Conservation (phyloP, 768 basidiomycete species). For the Lactarius evosmus region DNA sequence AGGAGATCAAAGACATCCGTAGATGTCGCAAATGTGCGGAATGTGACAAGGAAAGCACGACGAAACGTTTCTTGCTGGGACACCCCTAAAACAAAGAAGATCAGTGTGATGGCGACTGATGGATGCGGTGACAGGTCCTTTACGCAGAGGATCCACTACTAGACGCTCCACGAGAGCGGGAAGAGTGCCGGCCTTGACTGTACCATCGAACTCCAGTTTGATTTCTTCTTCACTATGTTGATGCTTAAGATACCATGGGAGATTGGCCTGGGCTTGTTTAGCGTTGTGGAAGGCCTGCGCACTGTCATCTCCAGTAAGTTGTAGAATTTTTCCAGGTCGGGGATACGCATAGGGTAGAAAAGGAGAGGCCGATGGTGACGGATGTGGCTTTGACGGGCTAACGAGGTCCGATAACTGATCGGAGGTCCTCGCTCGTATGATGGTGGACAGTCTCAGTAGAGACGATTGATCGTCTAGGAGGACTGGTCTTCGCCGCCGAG, state of each 20-base stretch:
- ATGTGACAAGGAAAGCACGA: conserved; percentile 77
- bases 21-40: conserved; percentile 73
- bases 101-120: background rate
- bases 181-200: conserved; percentile 65
- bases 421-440: conserved; percentile 17
- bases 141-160: conserved; percentile 58
- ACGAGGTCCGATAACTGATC: conserved; percentile 8
- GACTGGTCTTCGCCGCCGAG: conserved; percentile 17
- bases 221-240: conserved; percentile 57
- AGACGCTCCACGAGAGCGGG: conserved; percentile 69
- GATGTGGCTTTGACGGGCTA: background rate
- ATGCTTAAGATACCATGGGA: conserved; percentile 62
- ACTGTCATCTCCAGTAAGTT: conserved; percentile 43
- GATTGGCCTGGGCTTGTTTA: conserved; percentile 35
- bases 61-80: conserved; percentile 40
- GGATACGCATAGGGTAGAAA: conserved; percentile 12
- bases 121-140: conserved; percentile 33
- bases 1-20: conserved; percentile 67
- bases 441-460: conserved; percentile 17
- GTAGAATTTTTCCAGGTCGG: conserved; percentile 38
- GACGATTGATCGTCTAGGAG: conserved; percentile 20
- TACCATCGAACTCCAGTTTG: conserved; percentile 59
- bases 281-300: conserved; percentile 43
- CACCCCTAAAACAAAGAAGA: conserved; percentile 21
- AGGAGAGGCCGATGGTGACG: background rate